Evolutionary conservation across 2,329 filamentous ascomycete genomes (phyloP).

Genomic region (Trichoderma asperellum): DNA sequence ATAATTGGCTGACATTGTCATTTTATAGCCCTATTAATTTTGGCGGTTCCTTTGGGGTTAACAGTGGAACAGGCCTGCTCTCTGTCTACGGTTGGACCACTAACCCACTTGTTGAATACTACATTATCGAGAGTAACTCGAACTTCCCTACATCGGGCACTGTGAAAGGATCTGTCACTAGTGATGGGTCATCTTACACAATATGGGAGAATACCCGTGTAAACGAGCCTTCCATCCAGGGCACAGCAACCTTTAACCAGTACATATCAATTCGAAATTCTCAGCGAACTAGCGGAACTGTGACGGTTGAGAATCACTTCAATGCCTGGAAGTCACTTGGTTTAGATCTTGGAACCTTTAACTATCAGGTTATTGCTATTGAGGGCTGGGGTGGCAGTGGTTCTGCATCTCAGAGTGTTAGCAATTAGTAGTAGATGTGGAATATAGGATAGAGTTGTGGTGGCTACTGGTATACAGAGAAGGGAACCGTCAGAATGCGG

Average conservation of each 20-base stretch:
- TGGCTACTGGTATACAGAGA: neutral
- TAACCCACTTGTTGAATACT: slow-evolving; percentile 45
- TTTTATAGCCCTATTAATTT: slow-evolving; percentile 4
- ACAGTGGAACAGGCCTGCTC: slow-evolving; percentile 43
- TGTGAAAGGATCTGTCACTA: slow-evolving; percentile 41
- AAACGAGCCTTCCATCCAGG: slow-evolving; percentile 54
- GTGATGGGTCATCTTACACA: slow-evolving; percentile 46
- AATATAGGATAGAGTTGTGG: neutral
- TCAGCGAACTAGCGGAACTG: slow-evolving; percentile 40
- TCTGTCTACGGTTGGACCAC: slow-evolving; percentile 47
- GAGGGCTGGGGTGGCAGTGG: slow-evolving; percentile 59
- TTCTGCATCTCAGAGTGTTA: slow-evolving; percentile 52
- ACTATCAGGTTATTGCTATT: slow-evolving; percentile 60
- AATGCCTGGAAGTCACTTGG: slow-evolving; percentile 51
- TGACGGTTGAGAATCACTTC: slow-evolving; percentile 55
- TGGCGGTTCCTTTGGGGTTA: slow-evolving; percentile 19
- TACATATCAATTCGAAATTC: slow-evolving; percentile 38
- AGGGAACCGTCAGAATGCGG: neutral
- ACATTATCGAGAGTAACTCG: slow-evolving; percentile 46
- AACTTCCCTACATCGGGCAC: slow-evolving; percentile 43
- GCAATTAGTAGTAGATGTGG: slow-evolving; percentile 38
- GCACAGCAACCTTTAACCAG: slow-evolving; percentile 56
- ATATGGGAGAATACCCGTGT: slow-evolving; percentile 43
- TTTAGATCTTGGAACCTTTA: slow-evolving; percentile 51
- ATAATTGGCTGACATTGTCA: neutral